Evolutionary conservation across 1,284 basidiomycete species (phyloP), one percentile per base, ranked within the genome.

Genomic region (Sporisorium iseilematis-ciliati): DNA sequence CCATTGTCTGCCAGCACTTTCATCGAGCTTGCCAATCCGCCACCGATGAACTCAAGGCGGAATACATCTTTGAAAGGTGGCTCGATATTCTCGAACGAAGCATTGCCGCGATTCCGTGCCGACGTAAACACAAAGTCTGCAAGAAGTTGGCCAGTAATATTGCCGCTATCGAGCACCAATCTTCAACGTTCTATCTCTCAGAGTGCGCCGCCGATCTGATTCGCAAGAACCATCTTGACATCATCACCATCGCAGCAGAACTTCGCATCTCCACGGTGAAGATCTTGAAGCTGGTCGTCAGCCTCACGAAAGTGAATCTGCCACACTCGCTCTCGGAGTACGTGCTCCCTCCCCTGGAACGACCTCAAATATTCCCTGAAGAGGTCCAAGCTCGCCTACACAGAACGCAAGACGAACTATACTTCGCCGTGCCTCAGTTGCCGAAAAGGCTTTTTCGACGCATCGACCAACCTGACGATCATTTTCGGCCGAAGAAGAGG

Each of bases 371-470:
- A 25, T 23, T 21, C 35, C 16, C 31, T 6, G 46, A 48, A 7
- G 7, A 8, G 6, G 11, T 46, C n/a, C 18, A 14, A 23, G 10
- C 33, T 2, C 6, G 8, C 23, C 2, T 14, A 14, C 21, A 46
- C 2, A 16, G 18, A 18, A 25, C 46, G 7, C 6, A 7, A 42
- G 7, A 10, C 12, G 20, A 7, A 20, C 16, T 18, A 29, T 12
- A 14, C 10, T 16, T 41, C 4, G 2, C 16, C 6, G n/a, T n/a
- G 11, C 29, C 21, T 16, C 55, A 56, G 16, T 18, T 74, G 8
- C 71, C 71, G 1, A 74, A 68, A 42, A 51, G 71, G 20, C 41
- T 74, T 16, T 74, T 74, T 18, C 65, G 71, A 7, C 65, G 58
- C 40, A 62, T 73, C n/a, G 57, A 58, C 14, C 26, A 25, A 6